Evolutionary conservation across 371 early-diverging fungal genomes (phyloP).

Genomic region (Mucor indicus): DNA sequence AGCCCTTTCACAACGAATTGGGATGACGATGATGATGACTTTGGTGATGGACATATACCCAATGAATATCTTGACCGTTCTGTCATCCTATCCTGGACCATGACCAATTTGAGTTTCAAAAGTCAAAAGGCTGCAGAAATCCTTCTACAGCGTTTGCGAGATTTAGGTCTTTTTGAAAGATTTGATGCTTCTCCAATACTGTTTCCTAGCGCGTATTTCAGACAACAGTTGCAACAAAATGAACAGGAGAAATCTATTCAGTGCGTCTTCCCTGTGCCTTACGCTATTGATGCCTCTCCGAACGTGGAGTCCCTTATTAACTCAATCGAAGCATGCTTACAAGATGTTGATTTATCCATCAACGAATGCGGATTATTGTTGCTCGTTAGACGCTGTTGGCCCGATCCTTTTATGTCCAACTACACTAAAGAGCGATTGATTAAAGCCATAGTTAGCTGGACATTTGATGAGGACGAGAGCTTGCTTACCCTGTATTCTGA

Average conservation of each 20-base stretch:
- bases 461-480: constrained; percentile 53
- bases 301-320: constrained; percentile 51
- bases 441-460: constrained; percentile 51
- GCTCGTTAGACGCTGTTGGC: constrained; percentile 54
- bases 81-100: constrained; percentile 36
- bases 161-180: constrained; percentile 55
- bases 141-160: constrained; percentile 55
- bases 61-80: constrained; percentile 32
- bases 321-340: constrained; percentile 50
- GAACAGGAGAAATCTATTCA: constrained; percentile 16
- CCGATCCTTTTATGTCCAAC: constrained; percentile 54
- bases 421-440: constrained; percentile 49
- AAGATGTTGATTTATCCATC: constrained; percentile 49
- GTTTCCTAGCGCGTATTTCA: constrained; percentile 15
- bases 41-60: constrained; percentile 14
- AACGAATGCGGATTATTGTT: constrained; percentile 58
- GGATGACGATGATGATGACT: constrained; percentile 18
- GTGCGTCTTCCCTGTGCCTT: constrained; percentile 53
- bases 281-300: constrained; percentile 48
- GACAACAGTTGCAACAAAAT: not conserved
- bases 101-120: constrained; percentile 29
- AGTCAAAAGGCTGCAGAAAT: constrained; percentile 22
- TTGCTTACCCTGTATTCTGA: constrained; percentile 37
- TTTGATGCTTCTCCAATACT: constrained; percentile 48
- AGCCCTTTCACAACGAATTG: constrained; percentile 10